Evolutionary conservation across 306 rosid genomes (phyloP), one percentile per base, ranked within the genome.

Genomic region (Potentilla sterilis): DNA sequence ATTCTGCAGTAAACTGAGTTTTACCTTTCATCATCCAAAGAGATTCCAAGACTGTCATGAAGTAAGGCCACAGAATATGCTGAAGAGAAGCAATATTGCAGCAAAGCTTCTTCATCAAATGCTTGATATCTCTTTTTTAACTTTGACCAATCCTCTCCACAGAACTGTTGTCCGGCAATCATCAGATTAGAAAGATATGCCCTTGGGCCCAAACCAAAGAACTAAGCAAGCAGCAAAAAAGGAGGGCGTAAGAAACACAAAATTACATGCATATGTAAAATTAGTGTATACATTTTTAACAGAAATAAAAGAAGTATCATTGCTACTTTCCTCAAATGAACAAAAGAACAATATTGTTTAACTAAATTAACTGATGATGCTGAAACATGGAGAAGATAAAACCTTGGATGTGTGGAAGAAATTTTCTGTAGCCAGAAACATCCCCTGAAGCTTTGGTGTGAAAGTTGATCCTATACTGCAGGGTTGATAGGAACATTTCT

Each of bases 361-460:
- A 13, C 64, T 34, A 62, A 66, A 44, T 80, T 75, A 78, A 66
- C 14, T 51, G 59, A 57, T 66, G 44, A 74, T 74, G 65, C 57
- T 51, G 35, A 40, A 41, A 71, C 52, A 44, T 64, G 47, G 69
- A 76, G 75, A 66, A 32, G 66, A 70, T 34, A 72, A 76, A 74
- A 95, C 99, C 97, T 92, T 88, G 70, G 97, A 92, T 44, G 97
- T 92, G 83, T 96, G 76, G 81, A 90, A 96, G 92, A 96, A 96
- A 82, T 92, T 96, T 83, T 96, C 99, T 9, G 99, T 96, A 16
- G 99, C 99, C 86, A 96, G 79, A 85, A 96, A 89, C 57, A 89
- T 96, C 64, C 99, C 99, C 72, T 77, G 83, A 66, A 92, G 98
- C 84, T 87, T 87, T 68, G 99, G 99, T 46, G 86, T 77, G 83